phyloP scores from a whole-genome alignment of 2,329 filamentous ascomycete genomes.

The Eutypella sp. region DNA sequence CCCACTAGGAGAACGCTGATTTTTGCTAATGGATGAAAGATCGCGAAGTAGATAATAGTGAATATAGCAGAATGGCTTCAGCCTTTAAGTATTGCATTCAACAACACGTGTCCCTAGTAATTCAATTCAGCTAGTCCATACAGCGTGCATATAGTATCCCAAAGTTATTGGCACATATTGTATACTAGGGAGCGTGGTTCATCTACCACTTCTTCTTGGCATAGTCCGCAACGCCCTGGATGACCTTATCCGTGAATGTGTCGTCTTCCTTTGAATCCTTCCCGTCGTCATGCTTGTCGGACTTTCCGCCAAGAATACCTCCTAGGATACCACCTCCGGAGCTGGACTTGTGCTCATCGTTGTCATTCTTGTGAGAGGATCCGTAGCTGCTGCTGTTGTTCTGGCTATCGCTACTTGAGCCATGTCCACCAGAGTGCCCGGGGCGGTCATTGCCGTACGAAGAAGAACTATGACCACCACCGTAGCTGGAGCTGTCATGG shows the following conservation, averaged over 20 bases:
- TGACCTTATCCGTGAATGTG: not conserved
- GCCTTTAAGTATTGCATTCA: no score
- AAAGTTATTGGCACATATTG: no score
- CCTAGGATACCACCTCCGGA: not conserved
- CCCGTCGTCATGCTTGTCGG: not conserved
- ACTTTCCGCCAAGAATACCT: not conserved
- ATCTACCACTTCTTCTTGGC: not conserved
- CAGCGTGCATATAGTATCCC: no score
- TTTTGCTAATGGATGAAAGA: no score
- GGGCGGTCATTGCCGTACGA: not conserved
- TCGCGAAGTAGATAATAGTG: no score
- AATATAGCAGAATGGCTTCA: no score
- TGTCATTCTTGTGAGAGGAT: not conserved
- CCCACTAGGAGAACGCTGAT: no score
- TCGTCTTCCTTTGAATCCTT: not conserved
- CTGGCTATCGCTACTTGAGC: not conserved
- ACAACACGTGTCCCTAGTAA: no score
- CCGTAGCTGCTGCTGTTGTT: not conserved
- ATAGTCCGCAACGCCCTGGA: not conserved
- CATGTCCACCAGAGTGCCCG: not conserved
- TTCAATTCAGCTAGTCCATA: no score
- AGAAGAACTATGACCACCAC: not conserved
- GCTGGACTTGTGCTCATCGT: not conserved
- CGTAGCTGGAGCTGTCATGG: not conserved
- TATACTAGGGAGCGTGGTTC: no score